Evolutionary conservation across 2,329 filamentous ascomycete species (phyloP), one percentile per base, ranked within the genome.

Genomic region (Xylaria sp.): DNA sequence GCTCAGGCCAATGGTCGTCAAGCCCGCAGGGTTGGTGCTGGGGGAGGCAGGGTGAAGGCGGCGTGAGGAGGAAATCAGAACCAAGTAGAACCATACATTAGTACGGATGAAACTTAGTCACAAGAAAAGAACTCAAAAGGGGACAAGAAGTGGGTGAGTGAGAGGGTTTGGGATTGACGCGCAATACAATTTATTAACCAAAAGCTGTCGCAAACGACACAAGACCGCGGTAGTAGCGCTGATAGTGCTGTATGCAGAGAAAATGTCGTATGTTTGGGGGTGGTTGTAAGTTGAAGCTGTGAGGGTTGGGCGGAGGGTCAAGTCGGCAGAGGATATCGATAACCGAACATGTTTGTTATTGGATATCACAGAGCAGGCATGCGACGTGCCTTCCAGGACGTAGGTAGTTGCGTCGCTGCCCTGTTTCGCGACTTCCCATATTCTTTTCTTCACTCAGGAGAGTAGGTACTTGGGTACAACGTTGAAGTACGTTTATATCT

Each of bases 151-250:
- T 19, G 9, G 30, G 34, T 21, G 50, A 8, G 32, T 51, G 42
- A 50, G 63, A 54, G 39, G 7, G 3, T 17, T 42, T 12, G 12
- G 47, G 32, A n/a, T 50, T 54, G 68, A 64, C 69, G 65, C 67
- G 67, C 69, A 71, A 72, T 75, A 72, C 63, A 67, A 69, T 55
- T 34, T 19, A 67, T 73, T 74, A 77, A 74, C 74, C 75, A 76
- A 77, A 76, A 76, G 70, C 53, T 71, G 65, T 72, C 65, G 65
- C 70, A 71, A 67, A 69, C 66, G 61, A 71, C 68, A 67, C 69
- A 64, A 67, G 65, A 73, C 70, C 56, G 69, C 56, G 68, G 53
- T 67, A 68, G 60, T 69, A 70, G 67, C 72, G 69, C 64, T 74
- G 72, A 74, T 77, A 75, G 70, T 70, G 69, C 69, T 76, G 70